phyloP scores from a whole-genome alignment of 352 stramenopile genomes.

The Globisporangium sylvaticum region DNA sequence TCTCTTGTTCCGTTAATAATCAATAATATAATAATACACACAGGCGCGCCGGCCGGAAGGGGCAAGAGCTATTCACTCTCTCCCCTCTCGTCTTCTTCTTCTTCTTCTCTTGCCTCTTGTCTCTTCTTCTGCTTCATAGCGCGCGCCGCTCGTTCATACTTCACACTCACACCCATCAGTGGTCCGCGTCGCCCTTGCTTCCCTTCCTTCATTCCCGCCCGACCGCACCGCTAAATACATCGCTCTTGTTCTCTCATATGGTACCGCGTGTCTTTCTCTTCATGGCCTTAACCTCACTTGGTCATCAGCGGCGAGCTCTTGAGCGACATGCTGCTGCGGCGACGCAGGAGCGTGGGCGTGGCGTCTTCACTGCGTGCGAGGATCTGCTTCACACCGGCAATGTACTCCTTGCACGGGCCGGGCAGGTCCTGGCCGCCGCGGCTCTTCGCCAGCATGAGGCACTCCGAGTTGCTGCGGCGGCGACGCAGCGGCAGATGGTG shows the following conservation, averaged over 20 bases:
- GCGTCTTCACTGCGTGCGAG: conserved; percentile 63
- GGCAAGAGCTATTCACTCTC: background rate
- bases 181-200: background rate
- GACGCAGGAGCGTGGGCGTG: conserved; percentile 36
- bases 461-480: conserved; percentile 78
- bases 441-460: conserved; percentile 66
- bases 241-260: conserved; percentile 7
- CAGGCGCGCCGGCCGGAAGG: background rate
- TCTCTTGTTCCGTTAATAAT: conserved; percentile 15
- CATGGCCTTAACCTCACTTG: conserved; percentile 7
- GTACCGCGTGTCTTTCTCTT: background rate
- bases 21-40: conserved; percentile 17
- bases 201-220: background rate
- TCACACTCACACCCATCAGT: conserved; percentile 1
- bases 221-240: conserved; percentile 16
- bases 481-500: conserved; percentile 39
- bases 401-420: conserved; percentile 79
- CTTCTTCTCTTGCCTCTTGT: background rate
- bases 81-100: background rate
- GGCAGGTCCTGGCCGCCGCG: conserved; percentile 49
- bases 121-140: conserved; percentile 2
- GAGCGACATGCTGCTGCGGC: conserved; percentile 56
- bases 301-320: conserved; percentile 33
- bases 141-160: conserved; percentile 5
- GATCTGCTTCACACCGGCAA: conserved; percentile 83